These are phyloP conservation scores for Saccharomycopsis hybrid DNA, from an alignment of 1,139 yeast genomes.

Conservation along the genomic window DNA sequence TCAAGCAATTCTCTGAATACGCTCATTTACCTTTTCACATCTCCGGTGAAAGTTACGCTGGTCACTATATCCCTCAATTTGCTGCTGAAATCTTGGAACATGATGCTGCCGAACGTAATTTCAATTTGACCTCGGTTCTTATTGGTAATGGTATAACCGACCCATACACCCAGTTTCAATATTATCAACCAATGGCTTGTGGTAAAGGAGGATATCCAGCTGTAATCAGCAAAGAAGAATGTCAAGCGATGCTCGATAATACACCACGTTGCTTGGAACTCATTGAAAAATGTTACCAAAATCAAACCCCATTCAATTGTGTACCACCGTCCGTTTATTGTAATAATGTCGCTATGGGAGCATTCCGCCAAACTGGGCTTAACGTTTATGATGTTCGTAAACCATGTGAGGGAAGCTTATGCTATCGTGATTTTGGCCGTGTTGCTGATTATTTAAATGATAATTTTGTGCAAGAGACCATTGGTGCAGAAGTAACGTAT, in stretches of 20 bases:
- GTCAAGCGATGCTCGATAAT: slow-evolving; percentile 47
- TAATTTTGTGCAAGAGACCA: slow-evolving; percentile 44
- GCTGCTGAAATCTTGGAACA: slow-evolving; percentile 65
- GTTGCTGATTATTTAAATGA: slow-evolving; percentile 54
- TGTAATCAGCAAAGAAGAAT: slow-evolving; percentile 53
- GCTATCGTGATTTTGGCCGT: slow-evolving; percentile 53
- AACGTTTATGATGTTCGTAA: slow-evolving; percentile 66
- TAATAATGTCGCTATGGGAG: slow-evolving; percentile 39
- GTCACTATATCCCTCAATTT: slow-evolving; percentile 78
- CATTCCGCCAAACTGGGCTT: slow-evolving; percentile 54
- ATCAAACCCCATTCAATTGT: slow-evolving; percentile 36
- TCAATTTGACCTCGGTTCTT: slow-evolving; percentile 62
- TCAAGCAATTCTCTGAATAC: slow-evolving; percentile 65
- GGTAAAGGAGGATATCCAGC: slow-evolving; percentile 73
- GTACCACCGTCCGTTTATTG: slow-evolving; percentile 42
- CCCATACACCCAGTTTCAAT: slow-evolving; percentile 58
- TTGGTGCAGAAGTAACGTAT: slow-evolving; percentile 54
- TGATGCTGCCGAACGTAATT: slow-evolving; percentile 36
- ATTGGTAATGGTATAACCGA: slow-evolving; percentile 87
- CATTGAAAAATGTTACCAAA: slow-evolving; percentile 43
- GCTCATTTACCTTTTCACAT: slow-evolving; percentile 58
- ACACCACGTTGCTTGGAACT: slow-evolving; percentile 52
- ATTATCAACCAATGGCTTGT: slow-evolving; percentile 80
- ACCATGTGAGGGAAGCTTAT: slow-evolving; percentile 47
- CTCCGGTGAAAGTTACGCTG: slow-evolving; percentile 86